These are phyloP conservation scores for Chlorociboria aeruginascens DNA, from an alignment of 495 filamentous ascomycete species.

Conservation along the genomic window DNA sequence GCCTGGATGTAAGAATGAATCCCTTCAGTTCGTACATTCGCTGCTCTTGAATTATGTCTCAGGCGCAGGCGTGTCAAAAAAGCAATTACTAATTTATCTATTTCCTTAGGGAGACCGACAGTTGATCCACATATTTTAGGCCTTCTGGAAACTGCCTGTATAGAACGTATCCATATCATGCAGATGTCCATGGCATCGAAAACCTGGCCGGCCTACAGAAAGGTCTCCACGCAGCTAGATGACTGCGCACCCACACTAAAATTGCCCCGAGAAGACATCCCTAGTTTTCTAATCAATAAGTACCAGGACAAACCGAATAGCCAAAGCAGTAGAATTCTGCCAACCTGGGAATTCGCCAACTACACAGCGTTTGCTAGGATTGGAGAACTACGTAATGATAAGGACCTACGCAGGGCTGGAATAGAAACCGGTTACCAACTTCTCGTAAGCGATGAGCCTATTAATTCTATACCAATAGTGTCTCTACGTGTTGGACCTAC, in stretches of 20 bases:
- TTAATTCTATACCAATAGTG: constrained; percentile 13
- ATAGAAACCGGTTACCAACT: constrained; percentile 3
- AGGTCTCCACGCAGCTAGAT: not conserved
- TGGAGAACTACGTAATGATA: constrained; percentile 14
- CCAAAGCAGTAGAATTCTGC: not conserved
- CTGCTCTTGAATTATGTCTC: too few species aligned
- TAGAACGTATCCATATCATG: not conserved
- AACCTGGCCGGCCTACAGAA: too few species aligned
- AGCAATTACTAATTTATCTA: not conserved
- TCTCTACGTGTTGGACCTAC: constrained; percentile 11
- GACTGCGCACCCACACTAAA: not conserved
- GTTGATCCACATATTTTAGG: not conserved
- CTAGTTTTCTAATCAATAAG: not conserved
- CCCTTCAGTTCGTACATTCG: not conserved
- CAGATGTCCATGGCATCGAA: not conserved
- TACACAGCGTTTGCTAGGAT: constrained; percentile 6
- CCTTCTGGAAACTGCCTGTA: constrained; percentile 7
- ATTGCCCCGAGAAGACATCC: not conserved
- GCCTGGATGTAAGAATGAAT: not conserved
- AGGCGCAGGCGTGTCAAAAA: not conserved
- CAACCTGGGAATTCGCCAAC: constrained; percentile 5
- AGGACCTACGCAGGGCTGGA: constrained; percentile 8
- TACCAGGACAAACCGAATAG: not conserved
- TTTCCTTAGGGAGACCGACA: not conserved
- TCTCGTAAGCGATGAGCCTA: constrained; percentile 2